phyloP scores from a whole-genome alignment of 768 basidiomycete species.

The Wakefieldia striispora region DNA sequence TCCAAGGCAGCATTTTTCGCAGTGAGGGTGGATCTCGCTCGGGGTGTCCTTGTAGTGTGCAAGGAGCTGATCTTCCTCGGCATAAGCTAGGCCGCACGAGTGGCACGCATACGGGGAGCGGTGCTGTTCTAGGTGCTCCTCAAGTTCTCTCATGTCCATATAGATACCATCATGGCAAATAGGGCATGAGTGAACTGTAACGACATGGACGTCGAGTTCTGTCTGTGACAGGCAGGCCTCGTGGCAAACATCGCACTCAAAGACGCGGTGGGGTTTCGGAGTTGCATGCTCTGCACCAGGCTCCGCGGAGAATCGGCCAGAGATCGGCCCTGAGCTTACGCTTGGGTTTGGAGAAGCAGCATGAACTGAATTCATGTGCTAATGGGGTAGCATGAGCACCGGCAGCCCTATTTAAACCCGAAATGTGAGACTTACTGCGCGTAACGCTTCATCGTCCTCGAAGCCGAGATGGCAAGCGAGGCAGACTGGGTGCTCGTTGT shows the following conservation, averaged over 20 bases:
- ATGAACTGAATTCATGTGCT: constrained; percentile 21
- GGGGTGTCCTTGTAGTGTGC: constrained; percentile 40
- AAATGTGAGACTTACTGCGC: constrained; percentile 25
- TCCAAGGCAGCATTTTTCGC: constrained; percentile 31
- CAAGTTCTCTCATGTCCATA: constrained; percentile 20
- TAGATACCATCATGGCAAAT: constrained; percentile 33
- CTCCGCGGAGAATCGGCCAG: constrained; percentile 11
- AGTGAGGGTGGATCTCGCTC: constrained; percentile 36
- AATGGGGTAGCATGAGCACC: constrained; percentile 7
- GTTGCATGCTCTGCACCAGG: constrained; percentile 3
- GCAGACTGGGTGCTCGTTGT: constrained; percentile 39
- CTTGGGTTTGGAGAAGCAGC: constrained; percentile 13
- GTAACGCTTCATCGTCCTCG: constrained; percentile 31
- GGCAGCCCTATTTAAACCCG: constrained; percentile 1
- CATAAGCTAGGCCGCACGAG: constrained; percentile 22
- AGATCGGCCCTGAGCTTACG: constrained; percentile 9
- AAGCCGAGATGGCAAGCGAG: constrained; percentile 33
- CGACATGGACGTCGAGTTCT: constrained; percentile 30
- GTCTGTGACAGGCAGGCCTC: constrained; percentile 21
- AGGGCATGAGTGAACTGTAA: constrained; percentile 31
- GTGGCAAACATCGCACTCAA: constrained; percentile 25
- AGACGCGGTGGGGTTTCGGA: background rate
- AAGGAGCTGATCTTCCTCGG: constrained; percentile 35
- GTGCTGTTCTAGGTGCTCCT: constrained; percentile 32
- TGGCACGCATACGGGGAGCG: constrained; percentile 25